A percentile compares a stretch with the other conserved stretches of the same genome.
Evolutionary conservation across 2,329 filamentous ascomycete species (phyloP).

Genomic region (Alternaria sp.): DNA sequence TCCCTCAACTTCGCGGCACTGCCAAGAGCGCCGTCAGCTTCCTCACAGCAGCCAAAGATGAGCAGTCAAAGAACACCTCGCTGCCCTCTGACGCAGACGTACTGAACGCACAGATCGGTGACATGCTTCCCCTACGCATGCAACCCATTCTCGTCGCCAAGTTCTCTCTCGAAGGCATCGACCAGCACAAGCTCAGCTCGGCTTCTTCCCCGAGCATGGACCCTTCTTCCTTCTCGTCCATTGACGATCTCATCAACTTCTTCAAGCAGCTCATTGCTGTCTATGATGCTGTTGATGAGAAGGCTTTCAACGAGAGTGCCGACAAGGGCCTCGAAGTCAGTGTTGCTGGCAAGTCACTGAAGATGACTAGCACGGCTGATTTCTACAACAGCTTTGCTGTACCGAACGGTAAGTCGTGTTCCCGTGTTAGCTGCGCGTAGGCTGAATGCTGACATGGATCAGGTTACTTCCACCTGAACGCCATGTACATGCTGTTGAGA

Average conservation of each 20-base stretch:
- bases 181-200: constrained; percentile 15
- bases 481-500: constrained; percentile 36
- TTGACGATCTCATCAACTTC: constrained; percentile 32
- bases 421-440: neutral
- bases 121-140: constrained; percentile 33
- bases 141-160: constrained; percentile 31
- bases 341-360: constrained; percentile 19
- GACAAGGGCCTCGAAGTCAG: constrained; percentile 24
- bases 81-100: constrained; percentile 28
- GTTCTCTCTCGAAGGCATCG: constrained; percentile 21
- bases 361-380: constrained; percentile 25
- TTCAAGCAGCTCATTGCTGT: constrained; percentile 25
- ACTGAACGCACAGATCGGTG: constrained; percentile 25
- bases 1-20: constrained; percentile 24
- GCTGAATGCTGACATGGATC: neutral
- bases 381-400: constrained; percentile 27
- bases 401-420: constrained; percentile 22
- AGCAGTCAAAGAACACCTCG: constrained; percentile 20
- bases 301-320: constrained; percentile 28
- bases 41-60: constrained; percentile 27
- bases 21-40: constrained; percentile 24
- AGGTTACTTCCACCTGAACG: constrained; percentile 34
- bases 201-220: constrained; percentile 16
- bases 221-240: constrained; percentile 19
- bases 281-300: constrained; percentile 27